Evolutionary conservation across 495 filamentous ascomycete genomes (phyloP).

Genomic region (Tetracladium marchalianum): DNA sequence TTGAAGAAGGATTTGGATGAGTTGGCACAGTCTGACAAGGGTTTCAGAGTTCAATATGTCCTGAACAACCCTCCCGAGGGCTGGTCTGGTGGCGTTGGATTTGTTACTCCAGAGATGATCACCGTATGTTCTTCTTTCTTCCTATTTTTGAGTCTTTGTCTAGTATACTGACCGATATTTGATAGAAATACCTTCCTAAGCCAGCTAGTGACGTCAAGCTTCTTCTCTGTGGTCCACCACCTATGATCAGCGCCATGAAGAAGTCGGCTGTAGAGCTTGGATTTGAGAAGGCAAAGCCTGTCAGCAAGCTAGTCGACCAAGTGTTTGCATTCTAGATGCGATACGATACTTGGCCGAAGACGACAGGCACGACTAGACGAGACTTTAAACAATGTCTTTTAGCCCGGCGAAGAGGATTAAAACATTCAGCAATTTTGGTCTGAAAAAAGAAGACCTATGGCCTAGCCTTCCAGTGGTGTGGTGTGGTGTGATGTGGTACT

Average conservation of each 20-base stretch:
- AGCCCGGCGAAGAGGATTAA: too few species aligned
- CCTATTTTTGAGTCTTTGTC: background rate
- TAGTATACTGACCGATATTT: constrained; percentile 6
- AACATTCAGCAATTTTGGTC: too few species aligned
- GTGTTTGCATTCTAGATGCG: constrained; percentile 85
- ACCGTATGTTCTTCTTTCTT: constrained; percentile 45
- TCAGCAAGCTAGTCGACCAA: constrained; percentile 96
- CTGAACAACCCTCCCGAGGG: constrained; percentile 89
- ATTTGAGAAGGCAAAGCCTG: constrained; percentile 80
- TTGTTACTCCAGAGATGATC: constrained; percentile 92
- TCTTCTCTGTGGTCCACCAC: constrained; percentile 90
- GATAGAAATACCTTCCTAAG: constrained; percentile 67
- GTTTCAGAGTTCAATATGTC: constrained; percentile 84
- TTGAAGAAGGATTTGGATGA: constrained; percentile 82
- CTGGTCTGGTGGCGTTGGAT: constrained; percentile 87
- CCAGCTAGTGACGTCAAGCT: constrained; percentile 86
- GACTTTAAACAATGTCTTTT: background rate
- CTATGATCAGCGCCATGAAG: constrained; percentile 96
- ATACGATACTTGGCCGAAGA: background rate
- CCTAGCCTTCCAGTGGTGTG: too few species aligned
- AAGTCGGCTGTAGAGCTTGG: constrained; percentile 83
- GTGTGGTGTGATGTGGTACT: too few species aligned
- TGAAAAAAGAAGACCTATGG: too few species aligned
- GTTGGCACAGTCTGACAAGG: constrained; percentile 62
- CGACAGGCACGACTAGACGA: background rate